Percentiles rank a stretch among this genome's conserved stretches.
Conservation (phyloP, 495 filamentous ascomycete species). For the Podospora comata region DNA sequence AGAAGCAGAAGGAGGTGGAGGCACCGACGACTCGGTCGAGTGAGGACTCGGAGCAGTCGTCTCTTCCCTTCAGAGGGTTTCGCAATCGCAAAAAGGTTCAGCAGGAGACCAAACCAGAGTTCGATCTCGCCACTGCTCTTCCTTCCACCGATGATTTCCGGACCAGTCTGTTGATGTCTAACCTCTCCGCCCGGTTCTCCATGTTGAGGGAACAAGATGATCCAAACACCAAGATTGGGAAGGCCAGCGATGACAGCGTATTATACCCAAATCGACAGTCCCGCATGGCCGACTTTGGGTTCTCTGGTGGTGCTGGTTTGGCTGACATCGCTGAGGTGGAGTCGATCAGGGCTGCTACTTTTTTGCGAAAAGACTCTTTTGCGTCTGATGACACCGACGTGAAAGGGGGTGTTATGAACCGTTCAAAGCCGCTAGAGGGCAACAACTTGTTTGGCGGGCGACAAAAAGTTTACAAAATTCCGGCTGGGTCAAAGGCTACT, state of each 20-base stretch:
- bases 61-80: slow-evolving; percentile 53
- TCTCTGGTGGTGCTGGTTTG: slow-evolving; percentile 52
- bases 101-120: slow-evolving; percentile 55
- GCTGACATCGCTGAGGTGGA: slow-evolving; percentile 86
- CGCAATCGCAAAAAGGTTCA: slow-evolving; percentile 56
- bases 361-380: slow-evolving; percentile 49
- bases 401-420: slow-evolving; percentile 73
- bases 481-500: slow-evolving; percentile 45
- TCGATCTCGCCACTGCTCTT: slow-evolving; percentile 71
- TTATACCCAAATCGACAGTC: slow-evolving; percentile 78
- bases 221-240: slow-evolving; percentile 78
- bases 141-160: slow-evolving; percentile 87
- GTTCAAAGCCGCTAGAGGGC: slow-evolving; percentile 80
- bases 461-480: slow-evolving; percentile 93
- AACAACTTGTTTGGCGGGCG: slow-evolving; percentile 94
- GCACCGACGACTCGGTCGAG: slow-evolving; percentile 45
- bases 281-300: slow-evolving; percentile 56
- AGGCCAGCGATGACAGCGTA: slow-evolving; percentile 92
- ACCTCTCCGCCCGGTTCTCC: slow-evolving; percentile 90
- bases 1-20: slow-evolving; percentile 60
- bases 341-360: slow-evolving; percentile 62
- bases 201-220: slow-evolving; percentile 95
- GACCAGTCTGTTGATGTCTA: slow-evolving; percentile 95
- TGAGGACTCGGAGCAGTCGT: slow-evolving; percentile 49
- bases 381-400: slow-evolving; percentile 64